Base-by-base conservation (phyloP, 148 eudicot genomes). In the Rhododendron ovatum region DNA sequence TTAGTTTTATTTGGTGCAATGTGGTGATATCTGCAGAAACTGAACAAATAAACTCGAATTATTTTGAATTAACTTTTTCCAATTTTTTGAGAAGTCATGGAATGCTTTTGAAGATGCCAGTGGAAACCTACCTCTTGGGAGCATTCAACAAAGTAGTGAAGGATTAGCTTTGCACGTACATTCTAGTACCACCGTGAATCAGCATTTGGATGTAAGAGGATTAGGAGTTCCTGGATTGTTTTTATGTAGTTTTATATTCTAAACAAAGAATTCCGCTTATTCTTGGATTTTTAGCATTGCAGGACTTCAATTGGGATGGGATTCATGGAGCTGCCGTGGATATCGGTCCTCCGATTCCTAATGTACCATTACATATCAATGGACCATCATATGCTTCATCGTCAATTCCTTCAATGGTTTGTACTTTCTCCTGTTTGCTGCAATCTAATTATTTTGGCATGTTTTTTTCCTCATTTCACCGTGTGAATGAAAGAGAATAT, bases 101-200 rank as follows among this genome's bases (percentile, higher is more conserved):
- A 91, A 91, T 87, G 92, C 96, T 41, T 95, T 92, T 90, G 94
- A 90, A 82, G 92, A 90, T 84, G 84, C 86, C 39, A 55, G 41
- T 61, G 88, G 87, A 79, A 53, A 87, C 11, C 76, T 85, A 73
- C 78, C 91, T 35, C 28, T 82, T 24, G 86, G 78, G 78, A 57
- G 82, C 53, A 79, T 75, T 24, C 87, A 61, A 35, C 85, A 85
- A 75, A 86, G 86, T 82, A 87, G 82, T 5, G 65, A 86, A 80
- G 93, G 90, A 85, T 90, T 86, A 86, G 65, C 89, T 69, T 63
- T 78, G 14, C 91, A 84, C 45, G 82, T 81, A 67, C 81, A 89
- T 78, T 84, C 89, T 85, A 75, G 79, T 39, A 88, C 88, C 67
- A 67, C 87, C 22, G 84, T 85, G 84, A 88, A 86, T 87, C 89